Evolutionary conservation across 805 yeast species (phyloP), one percentile per base, ranked within the genome.

Genomic region (Lipomyces spencermartinsiae): DNA sequence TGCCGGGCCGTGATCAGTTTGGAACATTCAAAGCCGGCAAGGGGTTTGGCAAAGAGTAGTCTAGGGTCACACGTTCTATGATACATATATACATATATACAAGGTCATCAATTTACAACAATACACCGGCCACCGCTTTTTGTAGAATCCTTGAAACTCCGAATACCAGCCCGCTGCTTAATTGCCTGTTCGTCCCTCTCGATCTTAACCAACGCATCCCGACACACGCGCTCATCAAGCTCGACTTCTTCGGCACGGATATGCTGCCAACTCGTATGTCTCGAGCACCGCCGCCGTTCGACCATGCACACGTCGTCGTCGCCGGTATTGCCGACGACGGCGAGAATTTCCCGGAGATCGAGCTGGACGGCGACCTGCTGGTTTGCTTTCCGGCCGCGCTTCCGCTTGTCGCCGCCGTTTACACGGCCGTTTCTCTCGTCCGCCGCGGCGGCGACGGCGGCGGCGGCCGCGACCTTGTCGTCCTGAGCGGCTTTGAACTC

Each of bases 251-350:
- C 73, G 3, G 65, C 35, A 19, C 71, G 67, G 12, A 71, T 70
- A 19, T 34, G 29, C 55, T 73, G 74, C 76, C 76, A 74, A 8
- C 65, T 59, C 7, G 49, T 34, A 46, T 74, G 76, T 31, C 64
- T 46, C 49, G 35, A 33, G 60, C 76, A 74, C 53, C 71, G 63
- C 16, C 73, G 68, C 35, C 69, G 68, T 34, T 74, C 76, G 6
- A 43, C 22, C 49, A 49, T 25, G 63, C 76, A 74, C 12, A 71
- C 58, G 7, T 59, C 68, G 59, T 63, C 65, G n/a, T 43, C 55
- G 34, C 22, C 39, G 10, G 12, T 35, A 35, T 14, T 19, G 4
- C 53, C 61, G 8, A 59, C 53, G 25, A 66, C 59, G 19, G 29
- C 62, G 35, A 54, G 25, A 29, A 65, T 46, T 34, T 68, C 70